Percentiles rank a stretch among this genome's conserved stretches.
Conservation (phyloP, 2,329 filamentous ascomycete species). For the Fusarium bactridioides region DNA sequence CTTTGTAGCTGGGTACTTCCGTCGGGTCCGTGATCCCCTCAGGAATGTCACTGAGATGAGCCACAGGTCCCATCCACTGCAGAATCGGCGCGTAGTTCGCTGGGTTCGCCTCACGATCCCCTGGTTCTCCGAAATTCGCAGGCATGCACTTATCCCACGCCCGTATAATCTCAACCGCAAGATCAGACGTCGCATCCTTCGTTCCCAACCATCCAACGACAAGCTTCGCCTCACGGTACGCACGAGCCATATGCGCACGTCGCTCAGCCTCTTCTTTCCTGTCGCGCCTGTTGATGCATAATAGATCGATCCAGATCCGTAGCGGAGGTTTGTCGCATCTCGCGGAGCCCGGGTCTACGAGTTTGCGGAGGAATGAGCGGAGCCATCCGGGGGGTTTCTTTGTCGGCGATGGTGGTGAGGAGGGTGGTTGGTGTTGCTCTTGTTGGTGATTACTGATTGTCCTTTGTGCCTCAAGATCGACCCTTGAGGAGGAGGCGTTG, state of each 20-base stretch:
- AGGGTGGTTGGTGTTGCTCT: background rate
- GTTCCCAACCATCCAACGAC: conserved; percentile 35
- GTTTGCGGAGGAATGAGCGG: conserved; percentile 27
- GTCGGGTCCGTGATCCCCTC: conserved; percentile 33
- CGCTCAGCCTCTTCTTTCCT: conserved; percentile 25
- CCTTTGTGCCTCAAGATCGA: conserved; percentile 14
- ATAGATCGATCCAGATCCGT: conserved; percentile 34
- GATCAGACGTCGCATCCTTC: conserved; percentile 31
- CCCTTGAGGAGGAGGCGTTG: conserved; percentile 8
- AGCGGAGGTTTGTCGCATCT: conserved; percentile 19
- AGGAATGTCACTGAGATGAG: conserved; percentile 36
- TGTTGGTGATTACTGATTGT: background rate
- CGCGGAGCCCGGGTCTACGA: conserved; percentile 5
- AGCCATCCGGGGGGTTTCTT: conserved; percentile 35
- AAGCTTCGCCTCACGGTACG: conserved; percentile 29
- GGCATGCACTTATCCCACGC: conserved; percentile 39
- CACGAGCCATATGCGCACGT: conserved; percentile 32
- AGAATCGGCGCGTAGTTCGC: conserved; percentile 33
- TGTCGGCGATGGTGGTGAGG: conserved; percentile 19
- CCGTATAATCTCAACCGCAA: conserved; percentile 33
- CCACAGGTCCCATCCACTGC: conserved; percentile 37
- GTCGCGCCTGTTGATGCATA: conserved; percentile 32
- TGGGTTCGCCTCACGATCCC: conserved; percentile 31
- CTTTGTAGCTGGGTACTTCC: conserved; percentile 35
- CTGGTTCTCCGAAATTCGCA: conserved; percentile 29